Conservation (phyloP, 2,329 filamentous ascomycete genomes). For the Juglanconis sp. region DNA sequence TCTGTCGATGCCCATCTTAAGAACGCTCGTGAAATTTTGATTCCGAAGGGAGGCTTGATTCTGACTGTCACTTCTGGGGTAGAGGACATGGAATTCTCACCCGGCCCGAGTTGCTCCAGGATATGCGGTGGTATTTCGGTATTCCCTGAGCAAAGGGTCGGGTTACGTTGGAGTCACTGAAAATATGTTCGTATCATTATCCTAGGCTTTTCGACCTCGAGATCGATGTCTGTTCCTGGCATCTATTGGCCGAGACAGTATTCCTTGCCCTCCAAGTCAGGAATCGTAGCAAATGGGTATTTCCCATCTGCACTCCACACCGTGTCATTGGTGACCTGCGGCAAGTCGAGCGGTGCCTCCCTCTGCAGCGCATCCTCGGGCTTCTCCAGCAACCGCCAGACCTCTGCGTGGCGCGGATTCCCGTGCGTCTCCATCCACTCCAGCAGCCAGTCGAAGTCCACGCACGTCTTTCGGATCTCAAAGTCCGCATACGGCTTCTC, state of each 20-base stretch:
- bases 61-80: no score
- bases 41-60: no score
- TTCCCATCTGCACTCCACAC: neutral
- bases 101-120: no score
- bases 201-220: no score
- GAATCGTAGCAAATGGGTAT: neutral
- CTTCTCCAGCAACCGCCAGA: neutral
- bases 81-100: no score
- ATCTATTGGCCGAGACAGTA: neutral
- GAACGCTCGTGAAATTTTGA: no score
- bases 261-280: neutral
- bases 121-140: no score
- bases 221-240: no score
- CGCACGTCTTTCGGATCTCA: slow-evolving; percentile 7
- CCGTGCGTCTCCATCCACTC: slow-evolving; percentile 3
- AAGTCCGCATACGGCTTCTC: slow-evolving; percentile 9
- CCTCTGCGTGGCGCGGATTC: neutral
- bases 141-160: no score
- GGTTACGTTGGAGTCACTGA: no score
- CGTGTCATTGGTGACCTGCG: neutral
- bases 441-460: slow-evolving; percentile 3
- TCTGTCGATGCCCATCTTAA: no score
- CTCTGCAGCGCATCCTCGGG: neutral
- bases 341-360: neutral
- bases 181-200: no score